These are phyloP conservation scores for Colletotrichum plurivorum DNA, from an alignment of 2,329 filamentous ascomycete species.

Conservation along the genomic window DNA sequence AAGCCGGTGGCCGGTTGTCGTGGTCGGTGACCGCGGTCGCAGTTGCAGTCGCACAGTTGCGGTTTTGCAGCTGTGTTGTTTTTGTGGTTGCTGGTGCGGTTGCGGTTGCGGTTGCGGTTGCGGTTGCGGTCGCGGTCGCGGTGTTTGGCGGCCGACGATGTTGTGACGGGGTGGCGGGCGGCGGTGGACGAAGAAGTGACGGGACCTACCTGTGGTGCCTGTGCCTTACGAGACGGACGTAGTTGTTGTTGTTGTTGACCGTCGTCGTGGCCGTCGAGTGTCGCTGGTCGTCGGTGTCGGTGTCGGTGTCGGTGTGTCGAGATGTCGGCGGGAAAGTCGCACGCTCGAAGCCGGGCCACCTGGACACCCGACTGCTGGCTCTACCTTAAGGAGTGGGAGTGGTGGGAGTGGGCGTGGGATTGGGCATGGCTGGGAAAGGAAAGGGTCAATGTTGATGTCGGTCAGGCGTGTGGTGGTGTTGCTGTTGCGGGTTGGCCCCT, in stretches of 20 bases:
- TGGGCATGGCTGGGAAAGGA: constrained; percentile 40
- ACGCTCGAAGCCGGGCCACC: constrained; percentile 28
- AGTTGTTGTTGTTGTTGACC: constrained; percentile 23
- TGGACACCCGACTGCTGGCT: constrained; percentile 31
- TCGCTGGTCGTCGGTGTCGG: constrained; percentile 32
- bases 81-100: constrained; percentile 9
- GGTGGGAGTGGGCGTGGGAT: constrained; percentile 25
- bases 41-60: not conserved
- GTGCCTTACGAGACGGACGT: constrained; percentile 7
- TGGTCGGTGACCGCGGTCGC: constrained; percentile 14
- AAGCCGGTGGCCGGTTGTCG: constrained; percentile 3
- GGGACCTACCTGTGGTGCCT: constrained; percentile 21
- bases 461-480: constrained; percentile 39
- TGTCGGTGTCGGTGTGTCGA: constrained; percentile 37
- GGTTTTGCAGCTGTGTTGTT: not conserved
- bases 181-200: constrained; percentile 17
- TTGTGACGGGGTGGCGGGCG: constrained; percentile 1
- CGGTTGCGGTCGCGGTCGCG: too few species aligned
- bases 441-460: constrained; percentile 42
- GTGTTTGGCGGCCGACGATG: not conserved
- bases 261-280: constrained; percentile 32
- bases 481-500: constrained; percentile 41
- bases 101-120: not conserved
- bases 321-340: constrained; percentile 37
- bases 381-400: constrained; percentile 9